These are phyloP conservation scores for Pleurotus eryngii DNA, from an alignment of 768 basidiomycete genomes.

Conservation along the genomic window DNA sequence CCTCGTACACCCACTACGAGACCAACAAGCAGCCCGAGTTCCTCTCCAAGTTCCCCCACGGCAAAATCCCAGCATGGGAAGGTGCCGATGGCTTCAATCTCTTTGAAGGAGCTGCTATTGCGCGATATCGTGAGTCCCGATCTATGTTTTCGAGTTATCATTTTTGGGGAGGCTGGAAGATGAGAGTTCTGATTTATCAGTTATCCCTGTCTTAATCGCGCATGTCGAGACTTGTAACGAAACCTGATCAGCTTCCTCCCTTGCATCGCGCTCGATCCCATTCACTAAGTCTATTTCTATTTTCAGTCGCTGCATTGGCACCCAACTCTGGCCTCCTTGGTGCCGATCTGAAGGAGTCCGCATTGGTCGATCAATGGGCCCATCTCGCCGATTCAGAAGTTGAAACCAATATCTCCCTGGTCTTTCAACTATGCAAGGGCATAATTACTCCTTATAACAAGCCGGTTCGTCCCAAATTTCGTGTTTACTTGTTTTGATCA, in stretches of 20 bases:
- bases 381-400: conserved; percentile 73
- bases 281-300: conserved; percentile 16
- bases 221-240: conserved; percentile 47
- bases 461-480: conserved; percentile 45
- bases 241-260: conserved; percentile 29
- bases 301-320: conserved; percentile 67
- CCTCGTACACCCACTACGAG: conserved; percentile 54
- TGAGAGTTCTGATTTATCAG: conserved; percentile 39
- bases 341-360: conserved; percentile 56
- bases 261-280: conserved; percentile 1
- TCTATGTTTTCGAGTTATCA: conserved; percentile 10
- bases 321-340: conserved; percentile 82
- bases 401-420: conserved; percentile 29
- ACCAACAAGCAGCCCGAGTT: conserved; percentile 73
- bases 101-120: conserved; percentile 77
- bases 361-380: conserved; percentile 83
- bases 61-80: conserved; percentile 86
- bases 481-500: background rate
- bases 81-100: conserved; percentile 73
- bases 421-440: conserved; percentile 42
- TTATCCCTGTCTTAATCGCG: conserved; percentile 71
- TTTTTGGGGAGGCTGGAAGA: background rate
- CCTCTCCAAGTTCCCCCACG: conserved; percentile 69
- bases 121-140: conserved; percentile 77
- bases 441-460: conserved; percentile 72